A percentile compares a stretch with the other conserved stretches of the same genome.
phyloP scores from a whole-genome alignment of 192 early-diverging fungal species.

The Diversispora epigaea region DNA sequence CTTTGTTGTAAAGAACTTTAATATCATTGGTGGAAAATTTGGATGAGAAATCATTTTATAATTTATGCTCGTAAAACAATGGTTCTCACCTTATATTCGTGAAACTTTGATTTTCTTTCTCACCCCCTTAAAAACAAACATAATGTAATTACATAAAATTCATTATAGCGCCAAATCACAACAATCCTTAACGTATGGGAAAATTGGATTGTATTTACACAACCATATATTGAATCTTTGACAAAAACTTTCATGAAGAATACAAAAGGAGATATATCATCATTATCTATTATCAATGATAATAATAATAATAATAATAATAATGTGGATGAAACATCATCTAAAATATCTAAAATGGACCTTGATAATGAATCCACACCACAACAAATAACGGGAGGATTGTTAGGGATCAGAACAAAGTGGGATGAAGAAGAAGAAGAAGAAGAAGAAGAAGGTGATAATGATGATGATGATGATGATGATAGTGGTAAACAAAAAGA shows the following conservation, averaged over 20 bases:
- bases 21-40: no score
- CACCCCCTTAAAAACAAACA: not conserved
- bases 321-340: not conserved
- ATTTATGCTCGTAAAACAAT: not conserved
- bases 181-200: constrained; percentile 81
- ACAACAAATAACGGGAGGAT: not conserved
- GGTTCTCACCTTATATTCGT: constrained; percentile 11
- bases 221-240: constrained; percentile 60
- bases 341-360: not conserved
- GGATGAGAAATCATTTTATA: not conserved
- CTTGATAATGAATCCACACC: not conserved
- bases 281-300: not conserved
- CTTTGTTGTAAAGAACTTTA: not conserved
- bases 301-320: not conserved
- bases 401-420: not conserved
- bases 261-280: constrained; percentile 35
- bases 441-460: no score
- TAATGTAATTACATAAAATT: constrained; percentile 3
- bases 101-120: constrained; percentile 15
- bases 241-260: constrained; percentile 50
- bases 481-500: not conserved
- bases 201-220: constrained; percentile 84
- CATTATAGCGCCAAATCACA: constrained; percentile 51
- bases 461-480: constrained; percentile 5
- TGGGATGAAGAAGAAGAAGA: constrained; percentile 5